A percentile compares a stretch with the other conserved stretches of the same genome.
Conservation (phyloP, 2,329 filamentous ascomycete genomes). For the Stylonectria norvegica region DNA sequence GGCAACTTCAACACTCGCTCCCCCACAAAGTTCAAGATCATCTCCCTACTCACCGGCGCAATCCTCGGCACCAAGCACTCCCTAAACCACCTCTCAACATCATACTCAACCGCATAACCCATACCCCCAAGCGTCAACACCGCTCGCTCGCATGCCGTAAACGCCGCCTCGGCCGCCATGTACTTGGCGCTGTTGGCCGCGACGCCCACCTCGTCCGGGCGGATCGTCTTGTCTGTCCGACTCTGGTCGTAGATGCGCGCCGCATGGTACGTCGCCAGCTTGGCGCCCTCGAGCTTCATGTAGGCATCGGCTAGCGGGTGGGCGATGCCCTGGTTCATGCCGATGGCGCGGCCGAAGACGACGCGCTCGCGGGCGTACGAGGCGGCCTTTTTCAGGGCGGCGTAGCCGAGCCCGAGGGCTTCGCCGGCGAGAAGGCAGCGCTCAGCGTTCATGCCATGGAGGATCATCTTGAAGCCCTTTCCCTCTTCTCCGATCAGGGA, state of each 20-base stretch:
- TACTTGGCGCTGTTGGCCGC: conserved; percentile 71
- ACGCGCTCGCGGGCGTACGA: conserved; percentile 64
- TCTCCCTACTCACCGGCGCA: conserved; percentile 64
- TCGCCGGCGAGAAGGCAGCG: conserved; percentile 74
- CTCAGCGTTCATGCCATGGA: conserved; percentile 79
- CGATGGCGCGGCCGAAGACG: conserved; percentile 63
- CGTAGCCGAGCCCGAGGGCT: conserved; percentile 76
- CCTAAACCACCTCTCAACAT: conserved; percentile 63
- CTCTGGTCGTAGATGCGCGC: conserved; percentile 58
- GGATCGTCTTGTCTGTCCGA: conserved; percentile 48
- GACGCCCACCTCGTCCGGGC: conserved; percentile 56
- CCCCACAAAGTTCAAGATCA: conserved; percentile 71
- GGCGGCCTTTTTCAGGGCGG: conserved; percentile 59
- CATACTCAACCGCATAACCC: conserved; percentile 63
- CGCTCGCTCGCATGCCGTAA: conserved; percentile 58
- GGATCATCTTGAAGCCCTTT: conserved; percentile 73
- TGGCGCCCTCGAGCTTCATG: conserved; percentile 63
- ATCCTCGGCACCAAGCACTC: conserved; percentile 63
- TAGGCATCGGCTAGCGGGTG: conserved; percentile 65
- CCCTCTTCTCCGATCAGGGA: conserved; percentile 69
- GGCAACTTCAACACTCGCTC: conserved; percentile 67
- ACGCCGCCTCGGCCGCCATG: conserved; percentile 62
- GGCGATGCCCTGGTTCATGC: conserved; percentile 62
- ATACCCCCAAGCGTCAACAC: conserved; percentile 60
- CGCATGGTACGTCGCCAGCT: conserved; percentile 63